A percentile compares a stretch with the other conserved stretches of the same genome.
phyloP scores from a whole-genome alignment of 805 yeast species.

The Lipomyces kockii region DNA sequence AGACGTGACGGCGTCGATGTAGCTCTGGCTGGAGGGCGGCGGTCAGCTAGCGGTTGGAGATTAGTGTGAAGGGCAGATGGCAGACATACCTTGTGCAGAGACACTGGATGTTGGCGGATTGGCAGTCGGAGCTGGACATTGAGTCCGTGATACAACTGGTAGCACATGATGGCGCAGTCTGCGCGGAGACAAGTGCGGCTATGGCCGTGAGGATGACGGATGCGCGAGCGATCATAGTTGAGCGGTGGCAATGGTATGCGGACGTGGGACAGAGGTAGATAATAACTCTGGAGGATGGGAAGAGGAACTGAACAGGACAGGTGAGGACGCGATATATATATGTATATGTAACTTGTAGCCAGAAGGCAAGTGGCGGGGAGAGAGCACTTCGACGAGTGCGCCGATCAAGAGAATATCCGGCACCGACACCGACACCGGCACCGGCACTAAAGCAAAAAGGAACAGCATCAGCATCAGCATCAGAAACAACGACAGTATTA shows the following conservation, averaged over 20 bases:
- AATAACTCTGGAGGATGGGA: background rate
- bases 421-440: no score
- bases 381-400: background rate
- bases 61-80: background rate
- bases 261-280: background rate
- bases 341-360: background rate
- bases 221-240: conserved; percentile 1
- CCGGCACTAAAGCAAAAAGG: no score
- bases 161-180: conserved; percentile 33
- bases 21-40: conserved; percentile 1
- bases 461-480: no score
- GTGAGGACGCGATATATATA: background rate
- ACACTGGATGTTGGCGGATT: conserved; percentile 26
- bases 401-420: no score
- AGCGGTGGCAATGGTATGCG: background rate
- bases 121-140: conserved; percentile 30
- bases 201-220: conserved; percentile 3
- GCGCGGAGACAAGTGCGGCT: conserved; percentile 14
- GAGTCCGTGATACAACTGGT: conserved; percentile 27
- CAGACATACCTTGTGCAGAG: conserved; percentile 26
- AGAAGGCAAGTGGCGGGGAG: background rate
- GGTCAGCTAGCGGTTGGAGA: background rate
- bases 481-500: no score
- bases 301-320: background rate
- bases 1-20: conserved; percentile 29